Percentiles rank a stretch among this genome's conserved stretches.
These are phyloP conservation scores for Globisporangium recalcitrans DNA, from an alignment of 352 stramenopile genomes.

Conservation along the genomic window DNA sequence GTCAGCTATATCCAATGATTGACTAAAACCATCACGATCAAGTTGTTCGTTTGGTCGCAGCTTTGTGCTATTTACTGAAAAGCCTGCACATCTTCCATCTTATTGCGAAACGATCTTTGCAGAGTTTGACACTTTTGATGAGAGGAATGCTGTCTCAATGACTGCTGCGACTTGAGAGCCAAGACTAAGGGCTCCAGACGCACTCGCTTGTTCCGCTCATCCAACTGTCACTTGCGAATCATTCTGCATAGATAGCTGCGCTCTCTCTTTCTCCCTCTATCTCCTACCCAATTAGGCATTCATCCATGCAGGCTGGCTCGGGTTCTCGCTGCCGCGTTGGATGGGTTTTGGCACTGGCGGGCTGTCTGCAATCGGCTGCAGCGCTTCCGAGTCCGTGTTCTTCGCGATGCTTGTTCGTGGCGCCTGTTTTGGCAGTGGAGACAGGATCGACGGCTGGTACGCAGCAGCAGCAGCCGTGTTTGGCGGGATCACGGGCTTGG, in stretches of 20 bases:
- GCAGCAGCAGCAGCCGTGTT: neutral
- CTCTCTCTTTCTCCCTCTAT: neutral
- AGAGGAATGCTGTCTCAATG: too few relatives aligned
- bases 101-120: too few relatives aligned
- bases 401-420: neutral
- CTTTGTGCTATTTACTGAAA: too few relatives aligned
- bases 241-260: too few relatives aligned
- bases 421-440: constrained; percentile 7
- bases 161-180: too few relatives aligned
- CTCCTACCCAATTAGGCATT: constrained; percentile 6
- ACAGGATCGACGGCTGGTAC: constrained; percentile 6
- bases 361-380: neutral
- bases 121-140: too few relatives aligned
- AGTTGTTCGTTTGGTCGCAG: too few relatives aligned
- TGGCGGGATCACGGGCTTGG: constrained; percentile 10
- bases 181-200: too few relatives aligned
- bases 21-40: too few relatives aligned
- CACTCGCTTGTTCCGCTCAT: too few relatives aligned
- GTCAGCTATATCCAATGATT: too few relatives aligned
- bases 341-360: constrained; percentile 2
- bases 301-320: constrained; percentile 17
- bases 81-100: too few relatives aligned
- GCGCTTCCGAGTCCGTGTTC: neutral
- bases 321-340: neutral
- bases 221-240: neutral